Base-by-base conservation (phyloP, 768 basidiomycete genomes). In the Hygrophorus russula region DNA sequence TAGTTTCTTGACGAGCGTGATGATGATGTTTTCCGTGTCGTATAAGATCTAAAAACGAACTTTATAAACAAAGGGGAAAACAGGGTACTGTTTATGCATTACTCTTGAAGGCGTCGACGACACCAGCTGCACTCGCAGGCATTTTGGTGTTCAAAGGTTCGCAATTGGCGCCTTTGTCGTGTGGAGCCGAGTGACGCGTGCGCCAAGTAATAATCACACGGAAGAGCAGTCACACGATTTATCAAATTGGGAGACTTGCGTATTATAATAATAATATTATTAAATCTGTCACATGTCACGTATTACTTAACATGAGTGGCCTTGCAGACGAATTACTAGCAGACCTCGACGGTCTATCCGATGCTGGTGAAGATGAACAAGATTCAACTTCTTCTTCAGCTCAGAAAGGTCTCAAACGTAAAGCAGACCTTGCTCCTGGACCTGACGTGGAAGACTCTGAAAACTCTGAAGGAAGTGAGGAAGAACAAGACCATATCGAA, bases 321-420 rank as follows among this genome's bases (percentile, higher is more conserved):
- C 77, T 97, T 20, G 94, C 90, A 15, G 84, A 97, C 64, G 90
- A 94, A 58, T 80, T 97, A 13, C 68, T 96, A 12, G 90, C 89
- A 24, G 93, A 96, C 62, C 79, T 96, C 11, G 89, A 93, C 36
- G 88, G 79, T 38, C 73, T 89, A 44, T 88, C 85, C 4, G 85
- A 80, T 47, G 82, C 71, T 27, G 77, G 59, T 14, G 74, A 66
- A 19, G 70, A 68, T n/a, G 2, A 59, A 76, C 12, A 64, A 70
- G n/a, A n/a, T n/a, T n/a, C n/a, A 17, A 39, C 42, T 5, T 39
- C 53, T 24, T 46, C 52, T 13, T 30, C 45, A 36, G 49, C 7
- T 35, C 47, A 31, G 49, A 5, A 47, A 13, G 39, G 54, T 30
- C 51, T 74, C 51, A 87, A 87, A 55, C 77, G 83, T 56, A 86